Percentiles rank a stretch among this genome's conserved stretches.
phyloP scores from a whole-genome alignment of 2,329 filamentous ascomycete species.

The Phaeoacremonium minimum region DNA sequence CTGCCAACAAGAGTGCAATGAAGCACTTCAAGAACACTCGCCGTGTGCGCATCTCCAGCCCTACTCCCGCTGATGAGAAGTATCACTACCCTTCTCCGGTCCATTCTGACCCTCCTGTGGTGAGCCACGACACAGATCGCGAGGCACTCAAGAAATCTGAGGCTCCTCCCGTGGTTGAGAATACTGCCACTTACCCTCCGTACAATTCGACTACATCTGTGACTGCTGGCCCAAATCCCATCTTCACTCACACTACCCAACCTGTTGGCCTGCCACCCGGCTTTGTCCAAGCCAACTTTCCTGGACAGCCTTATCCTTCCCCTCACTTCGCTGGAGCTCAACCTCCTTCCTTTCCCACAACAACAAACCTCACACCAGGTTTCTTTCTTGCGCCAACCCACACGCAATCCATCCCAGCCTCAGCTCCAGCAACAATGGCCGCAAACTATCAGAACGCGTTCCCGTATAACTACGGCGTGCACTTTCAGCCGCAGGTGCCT shows the following conservation, averaged over 20 bases:
- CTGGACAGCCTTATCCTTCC: neutral
- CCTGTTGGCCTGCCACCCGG: neutral
- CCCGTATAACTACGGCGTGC: constrained; percentile 37
- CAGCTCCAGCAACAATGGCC: constrained; percentile 12
- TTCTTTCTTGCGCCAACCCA: neutral
- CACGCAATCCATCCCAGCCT: neutral
- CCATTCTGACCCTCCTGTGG: no score
- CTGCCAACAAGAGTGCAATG: neutral
- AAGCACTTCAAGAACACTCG: neutral
- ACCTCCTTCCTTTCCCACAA: no score
- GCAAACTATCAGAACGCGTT: constrained; percentile 36
- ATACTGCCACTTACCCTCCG: no score
- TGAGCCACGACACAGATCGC: no score
- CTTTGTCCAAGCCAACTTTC: constrained; percentile 1
- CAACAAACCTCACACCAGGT: no score
- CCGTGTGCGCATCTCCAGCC: neutral
- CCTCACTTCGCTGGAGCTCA: constrained; percentile 4
- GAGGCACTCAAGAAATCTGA: no score
- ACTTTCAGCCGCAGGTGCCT: constrained; percentile 56
- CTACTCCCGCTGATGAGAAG: no score
- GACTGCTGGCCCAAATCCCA: constrained; percentile 9
- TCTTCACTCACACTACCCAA: constrained; percentile 9
- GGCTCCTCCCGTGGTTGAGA: no score
- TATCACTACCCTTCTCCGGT: no score
- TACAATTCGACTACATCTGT: neutral